These are phyloP conservation scores for Russula emetica DNA, from an alignment of 768 basidiomycete genomes.

Conservation along the genomic window DNA sequence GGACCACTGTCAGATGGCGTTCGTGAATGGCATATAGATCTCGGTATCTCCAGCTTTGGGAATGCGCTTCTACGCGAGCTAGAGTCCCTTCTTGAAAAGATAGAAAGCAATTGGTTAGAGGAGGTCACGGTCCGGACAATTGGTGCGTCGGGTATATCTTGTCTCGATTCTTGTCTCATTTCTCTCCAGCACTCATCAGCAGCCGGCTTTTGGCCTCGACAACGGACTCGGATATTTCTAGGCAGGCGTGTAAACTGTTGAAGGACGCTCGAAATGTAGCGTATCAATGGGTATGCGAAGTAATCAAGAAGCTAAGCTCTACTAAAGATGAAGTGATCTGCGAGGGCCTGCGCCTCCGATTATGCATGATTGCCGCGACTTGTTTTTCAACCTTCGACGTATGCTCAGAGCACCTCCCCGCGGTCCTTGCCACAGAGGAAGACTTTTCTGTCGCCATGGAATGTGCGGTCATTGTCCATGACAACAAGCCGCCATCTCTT, in stretches of 20 bases:
- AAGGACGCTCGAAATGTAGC: neutral
- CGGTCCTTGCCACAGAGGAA: neutral
- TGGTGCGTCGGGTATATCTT: neutral
- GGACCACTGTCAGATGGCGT: slow-evolving; percentile 32
- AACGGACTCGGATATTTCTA: neutral
- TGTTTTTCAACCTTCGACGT: slow-evolving; percentile 9
- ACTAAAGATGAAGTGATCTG: neutral
- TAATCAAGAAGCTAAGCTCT: neutral
- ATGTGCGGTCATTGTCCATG: slow-evolving; percentile 14
- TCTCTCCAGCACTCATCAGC: slow-evolving; percentile 2
- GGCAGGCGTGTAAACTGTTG: neutral
- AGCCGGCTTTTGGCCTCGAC: slow-evolving; percentile 13
- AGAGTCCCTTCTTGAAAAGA: slow-evolving; percentile 34
- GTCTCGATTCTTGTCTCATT: neutral
- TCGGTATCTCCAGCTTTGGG: slow-evolving; percentile 36
- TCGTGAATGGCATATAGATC: slow-evolving; percentile 42
- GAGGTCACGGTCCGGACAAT: slow-evolving; percentile 15
- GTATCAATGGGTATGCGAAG: neutral
- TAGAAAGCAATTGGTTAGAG: slow-evolving; percentile 42
- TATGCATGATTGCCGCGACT: slow-evolving; percentile 5
- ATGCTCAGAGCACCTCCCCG: neutral
- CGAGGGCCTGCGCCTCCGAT: neutral
- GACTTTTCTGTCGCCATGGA: slow-evolving; percentile 18
- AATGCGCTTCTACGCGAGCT: slow-evolving; percentile 37
- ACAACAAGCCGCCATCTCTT: slow-evolving; percentile 15